Conservation (phyloP, 441 rosid species). For the Macaranga tanarius region DNA sequence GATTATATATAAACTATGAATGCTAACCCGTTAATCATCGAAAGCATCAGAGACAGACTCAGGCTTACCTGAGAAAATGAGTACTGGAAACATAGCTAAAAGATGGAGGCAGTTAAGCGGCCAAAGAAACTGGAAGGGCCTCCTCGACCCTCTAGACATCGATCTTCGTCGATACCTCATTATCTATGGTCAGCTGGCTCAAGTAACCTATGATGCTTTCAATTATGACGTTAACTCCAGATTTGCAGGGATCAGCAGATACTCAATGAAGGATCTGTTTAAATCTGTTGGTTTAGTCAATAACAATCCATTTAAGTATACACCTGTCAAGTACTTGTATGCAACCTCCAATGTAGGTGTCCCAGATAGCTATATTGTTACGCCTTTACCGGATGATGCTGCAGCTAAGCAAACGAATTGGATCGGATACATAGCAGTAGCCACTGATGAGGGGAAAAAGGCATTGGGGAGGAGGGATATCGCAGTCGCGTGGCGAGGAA, state of each 20-base stretch:
- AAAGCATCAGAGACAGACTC: not conserved
- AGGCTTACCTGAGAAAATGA: not conserved
- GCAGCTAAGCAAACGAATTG: slow-evolving; percentile 55
- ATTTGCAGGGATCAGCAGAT: slow-evolving; percentile 48
- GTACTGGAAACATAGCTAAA: slow-evolving; percentile 34
- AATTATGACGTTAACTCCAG: slow-evolving; percentile 34
- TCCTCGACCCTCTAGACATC: slow-evolving; percentile 57
- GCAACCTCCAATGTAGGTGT: slow-evolving; percentile 49
- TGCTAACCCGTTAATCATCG: too few relatives aligned
- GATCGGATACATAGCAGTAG: slow-evolving; percentile 68
- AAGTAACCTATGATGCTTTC: slow-evolving; percentile 56
- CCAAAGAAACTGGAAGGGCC: slow-evolving; percentile 43
- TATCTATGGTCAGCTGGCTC: slow-evolving; percentile 58
- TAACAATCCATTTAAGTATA: slow-evolving; percentile 46
- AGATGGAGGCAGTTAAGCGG: slow-evolving; percentile 60
- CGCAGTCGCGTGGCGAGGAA: slow-evolving; percentile 57
- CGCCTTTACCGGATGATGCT: slow-evolving; percentile 39
- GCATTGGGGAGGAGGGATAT: slow-evolving; percentile 60
- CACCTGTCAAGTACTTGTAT: slow-evolving; percentile 52
- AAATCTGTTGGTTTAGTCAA: slow-evolving; percentile 32
- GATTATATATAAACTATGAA: too few relatives aligned
- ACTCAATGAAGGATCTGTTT: slow-evolving; percentile 38
- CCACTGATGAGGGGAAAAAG: slow-evolving; percentile 47
- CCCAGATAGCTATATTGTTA: slow-evolving; percentile 39
- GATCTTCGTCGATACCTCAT: slow-evolving; percentile 60